These are phyloP conservation scores for Pythium folliculosum DNA, from an alignment of 352 stramenopile species.

Conservation along the genomic window DNA sequence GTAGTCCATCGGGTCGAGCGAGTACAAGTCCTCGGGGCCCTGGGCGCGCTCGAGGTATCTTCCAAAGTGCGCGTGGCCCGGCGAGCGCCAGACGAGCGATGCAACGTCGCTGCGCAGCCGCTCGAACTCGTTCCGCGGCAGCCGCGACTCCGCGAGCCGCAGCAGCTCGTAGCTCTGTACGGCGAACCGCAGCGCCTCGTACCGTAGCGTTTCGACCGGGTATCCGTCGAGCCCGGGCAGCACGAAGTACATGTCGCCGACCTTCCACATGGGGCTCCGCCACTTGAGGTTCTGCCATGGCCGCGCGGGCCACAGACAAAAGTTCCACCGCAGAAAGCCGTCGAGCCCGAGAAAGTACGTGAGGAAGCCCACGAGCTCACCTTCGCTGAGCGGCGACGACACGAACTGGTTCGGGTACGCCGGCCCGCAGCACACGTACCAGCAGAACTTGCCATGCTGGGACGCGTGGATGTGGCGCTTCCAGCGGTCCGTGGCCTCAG, in stretches of 20 bases:
- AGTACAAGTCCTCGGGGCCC: constrained; percentile 57
- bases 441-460: constrained; percentile 63
- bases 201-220: constrained; percentile 69
- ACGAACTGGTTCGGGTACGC: constrained; percentile 80
- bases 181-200: constrained; percentile 70
- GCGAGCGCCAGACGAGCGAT: constrained; percentile 60
- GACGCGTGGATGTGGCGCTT: constrained; percentile 47
- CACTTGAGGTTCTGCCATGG: constrained; percentile 68
- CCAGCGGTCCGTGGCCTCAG: constrained; percentile 57
- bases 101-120: constrained; percentile 54
- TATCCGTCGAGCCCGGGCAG: constrained; percentile 58
- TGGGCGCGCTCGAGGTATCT: constrained; percentile 21
- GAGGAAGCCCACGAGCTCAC: constrained; percentile 73
- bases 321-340: constrained; percentile 84
- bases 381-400: constrained; percentile 69
- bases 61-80: constrained; percentile 58
- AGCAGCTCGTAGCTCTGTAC: constrained; percentile 71
- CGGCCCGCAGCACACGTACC: constrained; percentile 81
- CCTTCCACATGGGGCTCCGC: constrained; percentile 65
- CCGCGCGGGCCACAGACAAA: constrained; percentile 63
- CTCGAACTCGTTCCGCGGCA: constrained; percentile 47
- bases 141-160: constrained; percentile 39
- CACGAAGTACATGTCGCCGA: constrained; percentile 87
- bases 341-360: constrained; percentile 80
- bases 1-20: constrained; percentile 69